Evolutionary conservation across 2,329 filamentous ascomycete genomes (phyloP).

Genomic region (Aspergillus amoenus): DNA sequence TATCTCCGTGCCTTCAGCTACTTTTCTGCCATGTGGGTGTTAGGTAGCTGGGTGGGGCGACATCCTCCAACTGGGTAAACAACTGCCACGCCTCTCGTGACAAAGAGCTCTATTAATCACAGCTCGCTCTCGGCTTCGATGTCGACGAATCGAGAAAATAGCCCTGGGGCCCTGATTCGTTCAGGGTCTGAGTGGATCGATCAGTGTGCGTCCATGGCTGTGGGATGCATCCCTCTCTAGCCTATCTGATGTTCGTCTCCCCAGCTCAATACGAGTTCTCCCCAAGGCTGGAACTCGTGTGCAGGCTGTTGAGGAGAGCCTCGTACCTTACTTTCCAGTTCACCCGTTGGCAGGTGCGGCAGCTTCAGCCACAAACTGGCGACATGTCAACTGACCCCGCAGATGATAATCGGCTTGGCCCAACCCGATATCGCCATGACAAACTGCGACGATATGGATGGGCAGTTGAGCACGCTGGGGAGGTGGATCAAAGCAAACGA

Average conservation of each 20-base stretch:
- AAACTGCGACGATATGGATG: conserved; percentile 2
- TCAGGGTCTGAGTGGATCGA: conserved; percentile 14
- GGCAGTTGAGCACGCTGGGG: background rate
- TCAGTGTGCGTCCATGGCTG: conserved; percentile 10
- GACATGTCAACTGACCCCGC: conserved; percentile 8
- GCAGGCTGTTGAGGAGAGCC: background rate
- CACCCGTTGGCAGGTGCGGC: background rate
- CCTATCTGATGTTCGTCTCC: background rate
- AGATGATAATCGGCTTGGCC: conserved; percentile 8
- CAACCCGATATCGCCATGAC: background rate
- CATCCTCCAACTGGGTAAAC: conserved; percentile 5
- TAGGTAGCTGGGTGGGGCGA: conserved; percentile 17
- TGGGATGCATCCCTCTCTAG: conserved; percentile 12
- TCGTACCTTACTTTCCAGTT: background rate
- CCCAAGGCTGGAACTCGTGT: background rate
- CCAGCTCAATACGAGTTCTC: conserved; percentile 4
- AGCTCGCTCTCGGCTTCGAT: background rate
- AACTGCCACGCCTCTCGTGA: conserved; percentile 1
- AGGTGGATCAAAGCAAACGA: conserved; percentile 5
- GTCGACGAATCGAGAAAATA: conserved; percentile 11
- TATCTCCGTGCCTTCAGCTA: background rate
- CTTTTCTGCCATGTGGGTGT: conserved; percentile 20
- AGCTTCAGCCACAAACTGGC: background rate
- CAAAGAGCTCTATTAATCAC: conserved; percentile 11
- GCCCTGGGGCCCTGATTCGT: conserved; percentile 13